These are phyloP conservation scores for Lactifluus piperatus DNA, from an alignment of 768 basidiomycete genomes.

Conservation along the genomic window DNA sequence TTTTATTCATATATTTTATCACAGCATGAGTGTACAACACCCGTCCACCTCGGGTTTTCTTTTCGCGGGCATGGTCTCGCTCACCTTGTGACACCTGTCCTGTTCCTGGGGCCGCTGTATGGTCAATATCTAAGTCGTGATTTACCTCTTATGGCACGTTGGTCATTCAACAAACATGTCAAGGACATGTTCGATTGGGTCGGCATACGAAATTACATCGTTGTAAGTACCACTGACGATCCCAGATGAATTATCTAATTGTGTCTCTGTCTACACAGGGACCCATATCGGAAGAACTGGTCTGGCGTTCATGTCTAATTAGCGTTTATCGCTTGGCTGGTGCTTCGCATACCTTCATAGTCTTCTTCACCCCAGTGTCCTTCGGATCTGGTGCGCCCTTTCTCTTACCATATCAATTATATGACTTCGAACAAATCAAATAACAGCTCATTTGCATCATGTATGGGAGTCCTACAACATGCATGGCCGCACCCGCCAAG, in stretches of 20 bases:
- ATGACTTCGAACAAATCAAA: neutral
- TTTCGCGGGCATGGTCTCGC: constrained; percentile 29
- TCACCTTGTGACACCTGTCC: constrained; percentile 58
- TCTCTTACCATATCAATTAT: neutral
- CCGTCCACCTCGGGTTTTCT: constrained; percentile 19
- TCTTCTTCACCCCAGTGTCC: constrained; percentile 74
- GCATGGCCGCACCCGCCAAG: constrained; percentile 57
- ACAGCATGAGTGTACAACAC: constrained; percentile 9
- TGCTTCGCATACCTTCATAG: constrained; percentile 45
- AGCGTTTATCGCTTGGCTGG: constrained; percentile 62
- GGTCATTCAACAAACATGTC: constrained; percentile 37
- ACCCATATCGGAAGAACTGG: constrained; percentile 87
- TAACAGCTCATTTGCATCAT: constrained; percentile 83
- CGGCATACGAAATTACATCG: constrained; percentile 64
- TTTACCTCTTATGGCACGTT: constrained; percentile 49
- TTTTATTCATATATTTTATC: neutral
- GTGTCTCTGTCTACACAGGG: constrained; percentile 40
- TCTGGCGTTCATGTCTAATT: constrained; percentile 81
- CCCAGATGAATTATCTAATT: neutral
- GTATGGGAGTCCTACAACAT: constrained; percentile 78
- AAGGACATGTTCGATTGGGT: constrained; percentile 36
- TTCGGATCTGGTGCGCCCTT: constrained; percentile 72
- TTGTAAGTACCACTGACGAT: constrained; percentile 29
- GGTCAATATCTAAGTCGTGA: constrained; percentile 35
- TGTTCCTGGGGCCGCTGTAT: constrained; percentile 76